Conservation (phyloP, 768 basidiomycete genomes). For the Chlorophyllum brunneum region DNA sequence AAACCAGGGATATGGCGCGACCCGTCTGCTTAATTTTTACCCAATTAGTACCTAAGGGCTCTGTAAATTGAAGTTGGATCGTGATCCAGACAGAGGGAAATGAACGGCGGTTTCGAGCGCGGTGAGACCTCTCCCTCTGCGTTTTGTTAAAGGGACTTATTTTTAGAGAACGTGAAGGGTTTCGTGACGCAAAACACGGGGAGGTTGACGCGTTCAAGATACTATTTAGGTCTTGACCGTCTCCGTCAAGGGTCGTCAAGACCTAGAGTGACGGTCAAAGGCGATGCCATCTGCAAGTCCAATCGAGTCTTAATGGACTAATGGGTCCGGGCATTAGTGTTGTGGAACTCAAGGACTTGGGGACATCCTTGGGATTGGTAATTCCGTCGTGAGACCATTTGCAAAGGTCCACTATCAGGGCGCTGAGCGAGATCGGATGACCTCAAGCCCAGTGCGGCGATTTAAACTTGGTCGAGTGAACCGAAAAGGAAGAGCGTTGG, state of each 20-base stretch:
- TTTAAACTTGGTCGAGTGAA: too few relatives aligned
- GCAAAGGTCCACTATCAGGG: neutral
- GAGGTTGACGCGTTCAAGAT: neutral
- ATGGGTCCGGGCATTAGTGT: neutral
- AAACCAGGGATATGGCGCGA: constrained; percentile 5
- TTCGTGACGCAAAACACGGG: neutral
- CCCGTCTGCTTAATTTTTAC: neutral
- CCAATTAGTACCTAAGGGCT: neutral
- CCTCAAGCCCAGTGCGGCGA: too few relatives aligned
- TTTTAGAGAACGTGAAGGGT: neutral
- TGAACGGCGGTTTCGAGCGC: neutral
- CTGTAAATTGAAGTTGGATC: neutral
- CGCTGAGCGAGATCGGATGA: too few relatives aligned
- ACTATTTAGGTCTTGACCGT: neutral
- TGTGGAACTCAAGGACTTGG: neutral
- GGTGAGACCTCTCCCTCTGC: neutral
- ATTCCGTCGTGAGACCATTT: constrained; percentile 7
- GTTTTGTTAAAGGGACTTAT: neutral
- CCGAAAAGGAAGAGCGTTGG: neutral
- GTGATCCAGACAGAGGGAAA: neutral
- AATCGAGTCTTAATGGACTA: neutral
- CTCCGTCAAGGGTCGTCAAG: too few relatives aligned
- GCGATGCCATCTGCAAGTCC: neutral
- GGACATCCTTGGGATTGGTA: neutral
- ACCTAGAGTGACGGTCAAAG: too few relatives aligned